These are phyloP conservation scores for Fomitopsis schrenkii DNA, from an alignment of 1,284 basidiomycete genomes.

Conservation along the genomic window DNA sequence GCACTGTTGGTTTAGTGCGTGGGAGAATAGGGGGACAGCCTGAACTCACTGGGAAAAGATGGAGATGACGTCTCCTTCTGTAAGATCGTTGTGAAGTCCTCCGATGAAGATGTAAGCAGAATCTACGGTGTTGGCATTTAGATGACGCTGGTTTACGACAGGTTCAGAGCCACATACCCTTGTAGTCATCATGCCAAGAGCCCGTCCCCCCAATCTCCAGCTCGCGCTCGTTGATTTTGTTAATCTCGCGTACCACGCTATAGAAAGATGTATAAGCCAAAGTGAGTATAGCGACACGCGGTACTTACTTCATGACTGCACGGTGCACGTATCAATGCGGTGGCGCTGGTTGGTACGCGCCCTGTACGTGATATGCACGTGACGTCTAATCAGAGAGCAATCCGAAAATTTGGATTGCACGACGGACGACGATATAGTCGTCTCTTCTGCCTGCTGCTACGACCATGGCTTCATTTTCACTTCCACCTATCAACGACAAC, in stretches of 20 bases:
- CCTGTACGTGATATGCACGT: slow-evolving; percentile 6
- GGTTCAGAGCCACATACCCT: slow-evolving; percentile 41
- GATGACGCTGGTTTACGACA: background rate
- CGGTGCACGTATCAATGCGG: background rate
- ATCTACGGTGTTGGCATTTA: slow-evolving; percentile 43
- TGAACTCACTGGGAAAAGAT: slow-evolving; percentile 91
- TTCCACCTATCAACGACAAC: slow-evolving; percentile 77
- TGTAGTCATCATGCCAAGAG: slow-evolving; percentile 98
- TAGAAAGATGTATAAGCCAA: background rate
- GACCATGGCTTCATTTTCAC: slow-evolving; percentile 68
- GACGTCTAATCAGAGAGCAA: slow-evolving; percentile 7
- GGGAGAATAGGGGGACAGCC: background rate
- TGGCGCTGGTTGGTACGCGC: background rate
- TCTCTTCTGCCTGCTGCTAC: background rate
- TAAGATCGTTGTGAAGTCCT: slow-evolving; percentile 81
- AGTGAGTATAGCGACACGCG: background rate
- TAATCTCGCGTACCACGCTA: slow-evolving; percentile 91
- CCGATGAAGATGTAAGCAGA: slow-evolving; percentile 95
- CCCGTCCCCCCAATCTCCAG: slow-evolving; percentile 76
- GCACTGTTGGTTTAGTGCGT: background rate
- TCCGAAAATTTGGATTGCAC: slow-evolving; percentile 19
- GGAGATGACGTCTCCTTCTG: slow-evolving; percentile 96
- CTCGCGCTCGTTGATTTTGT: slow-evolving; percentile 89
- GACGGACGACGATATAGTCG: background rate
- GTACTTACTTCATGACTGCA: slow-evolving; percentile 63